A percentile compares a stretch with the other conserved stretches of the same genome.
phyloP scores from a whole-genome alignment of 2,329 filamentous ascomycete species.

The Berkeleyomyces basicola region DNA sequence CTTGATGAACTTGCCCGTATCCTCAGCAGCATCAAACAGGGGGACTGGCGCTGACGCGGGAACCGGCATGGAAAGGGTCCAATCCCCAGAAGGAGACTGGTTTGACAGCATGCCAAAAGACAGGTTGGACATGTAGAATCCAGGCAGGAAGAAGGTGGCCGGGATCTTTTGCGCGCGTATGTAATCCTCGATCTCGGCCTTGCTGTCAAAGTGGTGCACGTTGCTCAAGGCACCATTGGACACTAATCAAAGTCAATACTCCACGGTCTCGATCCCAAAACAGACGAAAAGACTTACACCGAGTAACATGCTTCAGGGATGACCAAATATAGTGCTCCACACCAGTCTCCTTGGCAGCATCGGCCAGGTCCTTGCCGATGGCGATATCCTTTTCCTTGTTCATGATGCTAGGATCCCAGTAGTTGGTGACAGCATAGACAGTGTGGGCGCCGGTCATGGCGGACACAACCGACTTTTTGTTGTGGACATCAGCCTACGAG shows the following conservation, averaged over 20 bases:
- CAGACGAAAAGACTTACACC: conserved; percentile 16
- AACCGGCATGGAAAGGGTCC: conserved; percentile 19
- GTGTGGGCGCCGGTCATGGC: conserved; percentile 28
- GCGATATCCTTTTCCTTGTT: conserved; percentile 25
- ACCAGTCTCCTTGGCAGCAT: conserved; percentile 27
- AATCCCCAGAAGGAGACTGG: conserved; percentile 20
- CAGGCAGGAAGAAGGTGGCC: conserved; percentile 35
- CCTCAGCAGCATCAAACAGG: conserved; percentile 22
- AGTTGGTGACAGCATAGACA: conserved; percentile 27
- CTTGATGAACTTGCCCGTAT: conserved; percentile 27
- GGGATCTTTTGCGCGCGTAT: conserved; percentile 33
- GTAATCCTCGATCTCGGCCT: conserved; percentile 39
- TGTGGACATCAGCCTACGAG: conserved; percentile 13
- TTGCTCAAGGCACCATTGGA: conserved; percentile 23
- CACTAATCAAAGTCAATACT: conserved; percentile 10
- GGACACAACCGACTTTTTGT: conserved; percentile 24
- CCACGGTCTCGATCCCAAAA: not conserved
- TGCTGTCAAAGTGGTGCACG: conserved; percentile 38
- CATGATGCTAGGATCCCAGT: conserved; percentile 9
- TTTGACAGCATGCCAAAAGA: conserved; percentile 16
- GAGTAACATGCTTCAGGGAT: conserved; percentile 25
- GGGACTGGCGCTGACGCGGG: conserved; percentile 22
- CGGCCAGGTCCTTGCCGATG: conserved; percentile 30
- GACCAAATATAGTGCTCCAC: conserved; percentile 32
- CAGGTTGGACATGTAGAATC: conserved; percentile 38